Conservation (phyloP, 306 rosid species). For the Cucurbita ficifolia region DNA sequence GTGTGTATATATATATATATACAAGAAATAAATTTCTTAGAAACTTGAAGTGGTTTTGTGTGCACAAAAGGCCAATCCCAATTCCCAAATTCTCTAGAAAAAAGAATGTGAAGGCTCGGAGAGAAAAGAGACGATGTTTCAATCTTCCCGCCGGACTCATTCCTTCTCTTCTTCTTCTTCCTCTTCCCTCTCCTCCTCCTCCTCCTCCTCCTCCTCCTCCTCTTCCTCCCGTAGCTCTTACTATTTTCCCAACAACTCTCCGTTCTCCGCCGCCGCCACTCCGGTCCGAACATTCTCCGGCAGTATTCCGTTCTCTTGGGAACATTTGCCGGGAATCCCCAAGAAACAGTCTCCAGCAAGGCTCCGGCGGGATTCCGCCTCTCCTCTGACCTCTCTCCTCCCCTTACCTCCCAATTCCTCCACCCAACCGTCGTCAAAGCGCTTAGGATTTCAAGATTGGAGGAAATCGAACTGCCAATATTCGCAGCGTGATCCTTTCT, state of each 20-base stretch:
- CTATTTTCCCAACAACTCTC: slow-evolving; percentile 29
- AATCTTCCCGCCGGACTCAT: slow-evolving; percentile 17
- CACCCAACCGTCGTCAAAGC: slow-evolving; percentile 18
- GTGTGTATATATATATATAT: neutral
- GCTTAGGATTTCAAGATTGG: slow-evolving; percentile 17
- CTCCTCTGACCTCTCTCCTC: slow-evolving; percentile 16
- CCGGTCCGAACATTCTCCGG: slow-evolving; percentile 46
- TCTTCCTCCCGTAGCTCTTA: slow-evolving; percentile 33
- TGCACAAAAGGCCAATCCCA: neutral
- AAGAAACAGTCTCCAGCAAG: slow-evolving; percentile 44
- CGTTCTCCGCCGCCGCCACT: slow-evolving; percentile 15
- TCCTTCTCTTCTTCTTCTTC: slow-evolving; percentile 45
- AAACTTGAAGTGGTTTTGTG: neutral
- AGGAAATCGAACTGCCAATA: neutral
- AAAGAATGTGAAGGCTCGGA: neutral
- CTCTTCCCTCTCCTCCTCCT: neutral
- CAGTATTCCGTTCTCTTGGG: slow-evolving; percentile 98
- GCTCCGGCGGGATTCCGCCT: slow-evolving; percentile 17
- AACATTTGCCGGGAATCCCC: slow-evolving; percentile 80
- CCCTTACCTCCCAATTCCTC: slow-evolving; percentile 44
- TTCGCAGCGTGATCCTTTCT: slow-evolving; percentile 58
- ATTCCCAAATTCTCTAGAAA: neutral
- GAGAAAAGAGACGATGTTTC: neutral
- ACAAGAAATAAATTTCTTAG: neutral
- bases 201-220: slow-evolving; percentile 2